These are phyloP conservation scores for Climacium dendroides DNA, from an alignment of 225 moss, liverwort and hornwort species.

Conservation along the genomic window DNA sequence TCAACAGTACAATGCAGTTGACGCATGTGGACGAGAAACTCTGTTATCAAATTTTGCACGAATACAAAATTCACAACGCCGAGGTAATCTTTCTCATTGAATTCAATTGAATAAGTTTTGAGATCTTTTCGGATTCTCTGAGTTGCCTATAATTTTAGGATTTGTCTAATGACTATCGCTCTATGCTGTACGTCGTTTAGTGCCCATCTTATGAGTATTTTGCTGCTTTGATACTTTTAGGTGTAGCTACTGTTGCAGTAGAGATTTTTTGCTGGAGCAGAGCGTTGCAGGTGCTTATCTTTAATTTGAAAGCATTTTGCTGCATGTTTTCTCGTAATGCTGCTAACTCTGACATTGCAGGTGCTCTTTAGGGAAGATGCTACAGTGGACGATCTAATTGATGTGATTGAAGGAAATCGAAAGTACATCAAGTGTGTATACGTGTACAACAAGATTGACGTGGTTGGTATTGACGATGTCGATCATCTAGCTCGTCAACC, in stretches of 20 bases:
- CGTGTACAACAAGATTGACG: constrained; percentile 99
- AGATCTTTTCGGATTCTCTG: neutral
- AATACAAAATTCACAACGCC: constrained; percentile 99
- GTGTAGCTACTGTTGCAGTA: neutral
- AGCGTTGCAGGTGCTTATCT: neutral
- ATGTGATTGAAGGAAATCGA: constrained; percentile 98
- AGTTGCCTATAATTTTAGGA: neutral
- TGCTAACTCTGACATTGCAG: constrained; percentile 34
- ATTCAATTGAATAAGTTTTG: neutral
- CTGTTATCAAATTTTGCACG: constrained; percentile 98
- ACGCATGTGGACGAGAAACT: constrained; percentile 98
- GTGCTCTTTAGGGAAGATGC: constrained; percentile 97
- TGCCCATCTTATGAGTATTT: neutral
- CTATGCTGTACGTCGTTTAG: neutral
- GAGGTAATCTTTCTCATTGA: constrained; percentile 40
- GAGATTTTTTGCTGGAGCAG: neutral
- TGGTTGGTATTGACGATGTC: constrained; percentile 98
- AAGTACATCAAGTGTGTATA: constrained; percentile 99
- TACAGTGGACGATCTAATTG: constrained; percentile 98
- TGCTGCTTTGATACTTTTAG: neutral
- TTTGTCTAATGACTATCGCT: neutral
- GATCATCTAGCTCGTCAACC: constrained; percentile 96
- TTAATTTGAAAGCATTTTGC: neutral
- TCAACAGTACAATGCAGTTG: constrained; percentile 85
- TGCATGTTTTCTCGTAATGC: neutral